Evolutionary conservation across 345 rosid species (phyloP), one percentile per base, ranked within the genome.

Genomic region (Pistacia atlantica): DNA sequence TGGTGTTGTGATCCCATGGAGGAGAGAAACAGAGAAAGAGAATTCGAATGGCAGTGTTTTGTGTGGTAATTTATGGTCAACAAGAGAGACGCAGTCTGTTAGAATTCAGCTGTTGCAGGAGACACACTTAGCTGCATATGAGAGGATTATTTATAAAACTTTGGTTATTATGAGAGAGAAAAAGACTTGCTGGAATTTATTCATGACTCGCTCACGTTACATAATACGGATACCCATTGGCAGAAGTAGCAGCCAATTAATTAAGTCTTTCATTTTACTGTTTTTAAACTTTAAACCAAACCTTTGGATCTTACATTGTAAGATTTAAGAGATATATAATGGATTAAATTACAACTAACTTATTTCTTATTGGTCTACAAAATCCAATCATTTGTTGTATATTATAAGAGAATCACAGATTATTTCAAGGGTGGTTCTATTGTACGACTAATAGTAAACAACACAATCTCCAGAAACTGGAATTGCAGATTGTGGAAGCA

Each of bases 1-100:
- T 14, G 60, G 28, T 55, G 38, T 35, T 71, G 35, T 35, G 82
- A 71, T 11, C 75, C 78, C 81, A 77, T 75, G 55, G 69, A 14
- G 11, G 65, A 71, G 73, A 17, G 46, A 42, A 4, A 46, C 48
- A 18, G 25, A 14, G 31, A 46, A 55, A 18, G 25, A 14, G 31
- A 46, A 55, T 80, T 61, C 56, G 20, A 54, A 69, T 33, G 72
- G 61, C 7, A 45, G 72, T 14, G 2, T 17, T 17, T 68, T 69
- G 71, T 77, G 75, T 38, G 57, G 65, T 75, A 67, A 75, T 46
- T 20, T 11, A 48, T 28, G 68, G 37, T 74, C 38, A 58, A 55
- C 11, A n/a, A 71, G 65, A 71, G 25, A 51, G 61, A 45, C 2
- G 62, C 57, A 77, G 31, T 69, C 65, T 18, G 74, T 62, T 20